Evolutionary conservation across 441 rosid genomes (phyloP).

Genomic region (Capsella rubella): DNA sequence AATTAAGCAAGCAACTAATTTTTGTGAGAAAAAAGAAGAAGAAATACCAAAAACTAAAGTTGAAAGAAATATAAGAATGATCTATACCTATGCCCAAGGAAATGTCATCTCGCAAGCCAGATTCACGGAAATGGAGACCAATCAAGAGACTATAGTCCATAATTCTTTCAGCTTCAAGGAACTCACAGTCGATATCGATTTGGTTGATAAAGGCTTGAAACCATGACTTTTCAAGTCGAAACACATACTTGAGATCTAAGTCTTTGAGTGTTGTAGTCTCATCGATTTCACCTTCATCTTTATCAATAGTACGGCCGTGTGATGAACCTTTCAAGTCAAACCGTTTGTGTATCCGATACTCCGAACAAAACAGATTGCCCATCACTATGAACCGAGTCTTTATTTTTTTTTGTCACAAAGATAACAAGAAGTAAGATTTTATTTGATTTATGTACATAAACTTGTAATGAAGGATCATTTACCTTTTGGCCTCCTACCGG

Average conservation of each 20-base stretch:
- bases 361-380: conserved; percentile 62
- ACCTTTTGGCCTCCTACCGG: conserved; percentile 68
- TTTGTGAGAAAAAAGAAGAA: background rate
- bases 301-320: conserved; percentile 60
- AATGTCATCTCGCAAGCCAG: conserved; percentile 51
- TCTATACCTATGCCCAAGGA: conserved; percentile 42
- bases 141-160: conserved; percentile 81
- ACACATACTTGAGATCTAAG: conserved; percentile 62
- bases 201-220: conserved; percentile 60
- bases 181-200: conserved; percentile 68
- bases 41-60: background rate
- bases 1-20: background rate
- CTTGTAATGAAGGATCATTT: conserved; percentile 13
- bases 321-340: conserved; percentile 63
- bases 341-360: conserved; percentile 52
- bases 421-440: background rate
- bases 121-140: conserved; percentile 70
- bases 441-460: conserved; percentile 1
- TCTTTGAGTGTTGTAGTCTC: conserved; percentile 63
- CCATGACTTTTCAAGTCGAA: conserved; percentile 56
- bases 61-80: background rate
- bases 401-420: background rate
- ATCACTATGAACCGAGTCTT: conserved; percentile 59
- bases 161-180: conserved; percentile 69
- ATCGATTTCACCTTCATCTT: conserved; percentile 53